Evolutionary conservation across 805 yeast genomes (phyloP).

Genomic region (Yarrowia keelungensis): DNA sequence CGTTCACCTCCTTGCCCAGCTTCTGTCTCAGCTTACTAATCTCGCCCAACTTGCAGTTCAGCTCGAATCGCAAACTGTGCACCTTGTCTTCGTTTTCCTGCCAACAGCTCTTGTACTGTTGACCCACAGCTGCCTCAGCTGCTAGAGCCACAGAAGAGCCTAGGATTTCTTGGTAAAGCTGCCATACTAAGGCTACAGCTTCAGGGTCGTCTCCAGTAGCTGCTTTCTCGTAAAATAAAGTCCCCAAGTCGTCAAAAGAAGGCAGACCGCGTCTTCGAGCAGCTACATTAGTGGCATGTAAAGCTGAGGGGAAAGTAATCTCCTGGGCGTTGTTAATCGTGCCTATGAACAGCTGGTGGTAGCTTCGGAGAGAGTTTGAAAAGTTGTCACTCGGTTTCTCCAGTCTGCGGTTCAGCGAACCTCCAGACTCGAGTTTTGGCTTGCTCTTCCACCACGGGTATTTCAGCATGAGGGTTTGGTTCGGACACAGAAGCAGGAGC

Average conservation of each 20-base stretch:
- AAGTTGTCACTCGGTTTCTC: slow-evolving; percentile 1
- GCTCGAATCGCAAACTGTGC: slow-evolving; percentile 1
- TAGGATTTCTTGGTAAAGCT: slow-evolving; percentile 19
- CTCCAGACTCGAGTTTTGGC: neutral
- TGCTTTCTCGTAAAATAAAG: slow-evolving; percentile 13
- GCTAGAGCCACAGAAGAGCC: slow-evolving; percentile 24
- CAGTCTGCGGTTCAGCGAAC: neutral
- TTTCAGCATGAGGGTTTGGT: slow-evolving; percentile 1
- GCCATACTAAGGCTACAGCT: slow-evolving; percentile 19
- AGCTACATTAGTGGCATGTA: neutral
- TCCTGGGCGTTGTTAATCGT: slow-evolving; percentile 20
- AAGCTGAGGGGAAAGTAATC: slow-evolving; percentile 1
- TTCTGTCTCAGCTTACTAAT: neutral
- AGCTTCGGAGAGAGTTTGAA: neutral
- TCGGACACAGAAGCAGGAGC: slow-evolving; percentile 2
- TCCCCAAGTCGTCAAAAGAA: slow-evolving; percentile 8
- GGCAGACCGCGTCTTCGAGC: neutral
- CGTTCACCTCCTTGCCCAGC: neutral
- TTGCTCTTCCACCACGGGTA: neutral
- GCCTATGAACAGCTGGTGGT: slow-evolving; percentile 24
- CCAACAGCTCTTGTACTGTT: slow-evolving; percentile 1
- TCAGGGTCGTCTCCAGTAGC: slow-evolving; percentile 13
- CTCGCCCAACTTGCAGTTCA: neutral
- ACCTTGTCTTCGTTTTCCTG: slow-evolving; percentile 12
- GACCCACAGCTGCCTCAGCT: slow-evolving; percentile 6